phyloP scores from a whole-genome alignment of 371 early-diverging fungal genomes.

The Coemansia sp. region DNA sequence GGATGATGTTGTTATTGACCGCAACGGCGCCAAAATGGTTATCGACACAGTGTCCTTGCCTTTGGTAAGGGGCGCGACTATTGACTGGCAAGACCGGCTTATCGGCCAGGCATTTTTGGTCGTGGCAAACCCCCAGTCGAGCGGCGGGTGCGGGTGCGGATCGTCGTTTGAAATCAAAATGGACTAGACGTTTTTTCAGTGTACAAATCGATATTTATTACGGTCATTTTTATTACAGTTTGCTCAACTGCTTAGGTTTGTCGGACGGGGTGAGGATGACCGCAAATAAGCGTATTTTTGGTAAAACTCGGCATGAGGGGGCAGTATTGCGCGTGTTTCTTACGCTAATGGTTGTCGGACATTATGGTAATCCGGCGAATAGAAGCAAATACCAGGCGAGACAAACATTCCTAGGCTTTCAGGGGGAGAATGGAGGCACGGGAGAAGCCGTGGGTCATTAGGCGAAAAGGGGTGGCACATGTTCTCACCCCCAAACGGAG shows the following conservation, averaged over 20 bases:
- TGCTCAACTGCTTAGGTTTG: not conserved
- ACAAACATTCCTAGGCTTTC: not conserved
- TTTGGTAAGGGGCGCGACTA: conserved; percentile 78
- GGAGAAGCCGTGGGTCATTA: not conserved
- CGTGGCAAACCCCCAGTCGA: conserved; percentile 84
- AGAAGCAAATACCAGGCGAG: not conserved
- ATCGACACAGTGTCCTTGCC: conserved; percentile 81
- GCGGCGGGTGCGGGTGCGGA: conserved; percentile 90
- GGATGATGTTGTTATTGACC: conserved; percentile 82
- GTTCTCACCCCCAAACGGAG: not conserved
- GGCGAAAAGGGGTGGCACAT: not conserved
- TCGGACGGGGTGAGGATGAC: not conserved
- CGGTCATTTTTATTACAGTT: not conserved
- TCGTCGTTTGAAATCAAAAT: conserved; percentile 59
- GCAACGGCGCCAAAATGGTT: conserved; percentile 77
- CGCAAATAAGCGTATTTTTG: not conserved
- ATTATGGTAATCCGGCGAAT: not conserved
- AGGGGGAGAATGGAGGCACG: not conserved
- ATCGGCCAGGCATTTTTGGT: conserved; percentile 93
- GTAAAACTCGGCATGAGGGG: not conserved
- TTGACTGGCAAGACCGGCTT: conserved; percentile 89
- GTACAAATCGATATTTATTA: not conserved
- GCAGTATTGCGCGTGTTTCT: not conserved
- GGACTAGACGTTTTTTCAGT: conserved; percentile 11
- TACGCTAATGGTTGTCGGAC: not conserved